Evolutionary conservation across 192 early-diverging fungal species (phyloP).

Genomic region (Entomortierella beljakovae): DNA sequence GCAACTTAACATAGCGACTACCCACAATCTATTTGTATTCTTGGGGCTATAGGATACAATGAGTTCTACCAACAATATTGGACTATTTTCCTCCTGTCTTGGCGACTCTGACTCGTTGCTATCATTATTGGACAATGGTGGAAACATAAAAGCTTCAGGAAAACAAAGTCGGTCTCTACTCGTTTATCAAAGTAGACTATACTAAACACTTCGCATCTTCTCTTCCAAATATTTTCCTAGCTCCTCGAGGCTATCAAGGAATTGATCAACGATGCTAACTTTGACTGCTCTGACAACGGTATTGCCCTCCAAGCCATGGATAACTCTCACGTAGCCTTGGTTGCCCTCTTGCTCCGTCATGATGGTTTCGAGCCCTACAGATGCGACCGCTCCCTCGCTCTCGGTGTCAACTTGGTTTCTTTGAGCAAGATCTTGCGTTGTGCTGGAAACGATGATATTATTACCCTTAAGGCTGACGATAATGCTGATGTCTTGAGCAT

Average conservation of each 20-base stretch:
- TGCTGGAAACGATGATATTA: constrained; percentile 90
- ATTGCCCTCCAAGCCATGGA: constrained; percentile 99
- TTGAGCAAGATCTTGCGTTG: constrained; percentile 96
- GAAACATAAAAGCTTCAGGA: no score
- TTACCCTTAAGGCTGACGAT: constrained; percentile 93
- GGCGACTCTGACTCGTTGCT: not conserved
- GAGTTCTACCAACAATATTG: no score
- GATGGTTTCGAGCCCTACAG: constrained; percentile 89
- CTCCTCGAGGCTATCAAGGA: constrained; percentile 98
- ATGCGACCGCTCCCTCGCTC: constrained; percentile 90
- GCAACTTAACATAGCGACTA: no score
- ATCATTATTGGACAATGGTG: no score
- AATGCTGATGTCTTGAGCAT: constrained; percentile 82
- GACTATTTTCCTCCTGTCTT: not conserved
- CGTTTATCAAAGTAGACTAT: no score
- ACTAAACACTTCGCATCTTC: not conserved
- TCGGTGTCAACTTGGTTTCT: constrained; percentile 89
- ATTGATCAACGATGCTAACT: constrained; percentile 96
- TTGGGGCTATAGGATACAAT: no score
- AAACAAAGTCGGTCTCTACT: no score
- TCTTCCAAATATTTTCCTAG: not conserved
- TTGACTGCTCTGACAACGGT: constrained; percentile 96
- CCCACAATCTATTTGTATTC: no score
- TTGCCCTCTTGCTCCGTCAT: constrained; percentile 83
- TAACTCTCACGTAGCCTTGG: constrained; percentile 97